Evolutionary conservation across 257 asterid species (phyloP), one percentile per base, ranked within the genome.

Genomic region (Gynochthodes officinalis): DNA sequence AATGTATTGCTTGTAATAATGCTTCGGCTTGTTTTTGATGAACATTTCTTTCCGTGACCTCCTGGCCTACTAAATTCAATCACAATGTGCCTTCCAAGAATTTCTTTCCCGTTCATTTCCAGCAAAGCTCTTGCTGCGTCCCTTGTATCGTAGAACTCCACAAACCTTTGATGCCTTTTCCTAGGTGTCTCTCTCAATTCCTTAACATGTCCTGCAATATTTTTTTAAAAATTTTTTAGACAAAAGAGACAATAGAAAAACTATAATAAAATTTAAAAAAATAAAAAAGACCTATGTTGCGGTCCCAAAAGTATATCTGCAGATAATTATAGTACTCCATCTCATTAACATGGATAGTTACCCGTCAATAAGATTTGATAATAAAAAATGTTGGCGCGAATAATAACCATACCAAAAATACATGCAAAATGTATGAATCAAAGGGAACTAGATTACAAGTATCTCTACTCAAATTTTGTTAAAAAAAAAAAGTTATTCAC

Each of bases 151-250:
- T 83, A 89, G 66, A 92, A 95, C 87, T 95, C 99, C 75, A 95
- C 91, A 71, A 95, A 92, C 25, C 76, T 84, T 71, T 89, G 98
- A 67, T 76, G 76, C 76, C 69, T 83, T 68, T 86, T 92, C 87
- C 76, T 76, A 21, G 98, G 98, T 0, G 97, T 92, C 83, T 90
- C 98, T 64, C 99, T 86, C 84, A 92, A 57, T 85, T 95, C 99
- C 88, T 81, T 92, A 77, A 95, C 96, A 61, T 83, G 84, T 1
- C 99, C 99, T 95, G 46, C 33, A 42, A 21, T 28, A 5, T 59
- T 59, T 37, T 37, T 37, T 37, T 37, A n/a, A n/a, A n/a, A n/a
- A 7, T 37, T 37, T 37, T 37, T 37, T 37, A n/a, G n/a, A n/a
- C n/a, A n/a, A n/a, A n/a, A n/a, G n/a, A n/a, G 13, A 23, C 33